A percentile compares a stretch with the other conserved stretches of the same genome.
These are phyloP conservation scores for Neopestalotiopsis clavispora DNA, from an alignment of 2,329 filamentous ascomycete species.

Conservation along the genomic window DNA sequence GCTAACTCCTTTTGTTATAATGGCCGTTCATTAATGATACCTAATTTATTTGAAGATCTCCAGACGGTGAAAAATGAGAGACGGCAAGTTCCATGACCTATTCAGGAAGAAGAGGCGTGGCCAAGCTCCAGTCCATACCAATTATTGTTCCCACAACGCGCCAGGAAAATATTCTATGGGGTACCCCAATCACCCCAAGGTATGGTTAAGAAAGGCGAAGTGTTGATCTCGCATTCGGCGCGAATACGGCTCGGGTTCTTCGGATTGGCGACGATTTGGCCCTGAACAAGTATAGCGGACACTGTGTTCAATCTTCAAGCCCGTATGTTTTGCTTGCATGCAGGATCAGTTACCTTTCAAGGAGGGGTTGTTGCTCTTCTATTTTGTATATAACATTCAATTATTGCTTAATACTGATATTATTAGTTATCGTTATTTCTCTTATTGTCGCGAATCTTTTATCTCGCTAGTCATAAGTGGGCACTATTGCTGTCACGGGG, in stretches of 20 bases:
- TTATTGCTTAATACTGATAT: too few relatives aligned
- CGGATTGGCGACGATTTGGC: background rate
- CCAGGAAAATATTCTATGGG: background rate
- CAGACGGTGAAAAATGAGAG: too few relatives aligned
- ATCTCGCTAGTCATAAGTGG: too few relatives aligned
- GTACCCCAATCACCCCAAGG: background rate
- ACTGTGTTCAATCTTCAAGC: background rate
- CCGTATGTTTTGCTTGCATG: too few relatives aligned
- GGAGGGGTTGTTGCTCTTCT: too few relatives aligned
- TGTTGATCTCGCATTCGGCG: slow-evolving; percentile 1
- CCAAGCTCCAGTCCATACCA: background rate
- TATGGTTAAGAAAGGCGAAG: background rate
- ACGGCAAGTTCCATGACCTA: background rate
- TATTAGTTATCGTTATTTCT: too few relatives aligned
- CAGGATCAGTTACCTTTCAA: too few relatives aligned
- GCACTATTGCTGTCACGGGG: too few relatives aligned
- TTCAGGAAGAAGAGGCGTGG: background rate
- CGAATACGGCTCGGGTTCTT: slow-evolving; percentile 1
- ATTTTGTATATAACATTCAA: too few relatives aligned
- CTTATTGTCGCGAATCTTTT: too few relatives aligned
- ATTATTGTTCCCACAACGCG: background rate
- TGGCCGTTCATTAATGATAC: background rate
- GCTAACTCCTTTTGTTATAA: background rate
- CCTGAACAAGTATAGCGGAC: background rate
- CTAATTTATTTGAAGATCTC: background rate